Percentiles rank a stretch among this genome's conserved stretches.
Conservation (phyloP, 2,329 filamentous ascomycete species). For the Diplodia scrobiculata region DNA sequence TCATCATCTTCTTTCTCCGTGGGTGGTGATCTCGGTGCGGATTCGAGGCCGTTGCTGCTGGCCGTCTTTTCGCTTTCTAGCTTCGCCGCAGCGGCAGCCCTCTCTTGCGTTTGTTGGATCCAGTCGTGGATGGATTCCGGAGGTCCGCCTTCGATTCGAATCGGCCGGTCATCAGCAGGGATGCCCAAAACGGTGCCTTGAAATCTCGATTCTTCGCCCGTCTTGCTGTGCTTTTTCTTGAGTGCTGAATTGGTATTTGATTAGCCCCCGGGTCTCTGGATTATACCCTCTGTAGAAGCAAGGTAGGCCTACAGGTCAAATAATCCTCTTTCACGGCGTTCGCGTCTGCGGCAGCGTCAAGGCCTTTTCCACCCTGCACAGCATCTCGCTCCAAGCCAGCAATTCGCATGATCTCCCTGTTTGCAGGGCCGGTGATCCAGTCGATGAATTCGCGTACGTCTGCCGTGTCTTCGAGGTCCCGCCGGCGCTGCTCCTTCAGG, state of each 20-base stretch:
- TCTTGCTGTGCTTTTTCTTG: conserved; percentile 91
- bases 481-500: conserved; percentile 48
- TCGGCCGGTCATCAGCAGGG: conserved; percentile 67
- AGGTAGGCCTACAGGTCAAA: conserved; percentile 44
- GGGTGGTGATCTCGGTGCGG: conserved; percentile 8
- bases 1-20: conserved; percentile 4
- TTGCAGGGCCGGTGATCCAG: conserved; percentile 75
- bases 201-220: conserved; percentile 82
- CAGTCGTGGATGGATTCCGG: conserved; percentile 69
- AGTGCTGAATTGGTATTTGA: conserved; percentile 56
- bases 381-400: conserved; percentile 62
- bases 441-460: conserved; percentile 76
- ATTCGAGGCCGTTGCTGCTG: not conserved
- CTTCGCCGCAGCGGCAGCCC: conserved; percentile 25
- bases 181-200: conserved; percentile 81
- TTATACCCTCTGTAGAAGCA: conserved; percentile 30
- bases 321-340: conserved; percentile 49
- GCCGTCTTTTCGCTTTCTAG: not conserved
- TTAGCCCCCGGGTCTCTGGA: not conserved
- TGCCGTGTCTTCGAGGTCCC: conserved; percentile 70
- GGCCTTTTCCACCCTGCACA: conserved; percentile 43
- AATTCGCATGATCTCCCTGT: conserved; percentile 78
- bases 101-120: conserved; percentile 47
- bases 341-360: conserved; percentile 50
- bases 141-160: conserved; percentile 77